phyloP scores from a whole-genome alignment of 2,329 filamentous ascomycete species.

The Beauveria sp. region DNA sequence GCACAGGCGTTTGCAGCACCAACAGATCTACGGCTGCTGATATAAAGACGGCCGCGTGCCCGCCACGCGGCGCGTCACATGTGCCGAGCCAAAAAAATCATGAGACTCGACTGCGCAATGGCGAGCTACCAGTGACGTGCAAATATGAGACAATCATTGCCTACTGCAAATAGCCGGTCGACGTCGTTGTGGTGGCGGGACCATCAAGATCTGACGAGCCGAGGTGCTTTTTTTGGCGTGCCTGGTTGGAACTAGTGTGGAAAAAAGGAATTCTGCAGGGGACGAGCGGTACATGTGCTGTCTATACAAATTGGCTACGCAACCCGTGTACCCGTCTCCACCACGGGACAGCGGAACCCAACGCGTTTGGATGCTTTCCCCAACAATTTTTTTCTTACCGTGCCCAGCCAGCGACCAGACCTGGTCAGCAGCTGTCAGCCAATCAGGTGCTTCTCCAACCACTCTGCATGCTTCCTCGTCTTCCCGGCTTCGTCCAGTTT shows the following conservation, averaged over 20 bases:
- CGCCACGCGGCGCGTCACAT: not conserved
- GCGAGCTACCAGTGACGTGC: not conserved
- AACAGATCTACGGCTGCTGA: not conserved
- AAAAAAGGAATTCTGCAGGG: slow-evolving; percentile 4
- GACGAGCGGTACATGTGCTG: not conserved
- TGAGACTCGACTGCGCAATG: not conserved
- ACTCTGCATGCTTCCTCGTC: not conserved
- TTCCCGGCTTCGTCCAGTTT: not conserved
- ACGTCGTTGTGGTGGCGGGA: not conserved
- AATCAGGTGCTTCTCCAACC: not conserved
- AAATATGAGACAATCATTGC: not conserved
- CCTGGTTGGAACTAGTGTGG: not conserved
- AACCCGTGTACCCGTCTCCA: not conserved
- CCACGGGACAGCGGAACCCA: slow-evolving; percentile 6
- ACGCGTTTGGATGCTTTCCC: slow-evolving; percentile 3
- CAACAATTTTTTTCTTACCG: slow-evolving; percentile 8
- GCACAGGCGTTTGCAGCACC: not conserved
- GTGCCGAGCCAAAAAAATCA: not conserved
- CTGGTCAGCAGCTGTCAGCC: not conserved
- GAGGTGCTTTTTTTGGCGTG: slow-evolving; percentile 6
- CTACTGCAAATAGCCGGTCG: not conserved
- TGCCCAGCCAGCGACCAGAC: not conserved
- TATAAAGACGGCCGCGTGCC: not conserved
- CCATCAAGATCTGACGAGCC: slow-evolving; percentile 5
- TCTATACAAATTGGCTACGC: not conserved